Evolutionary conservation across 345 rosid species (phyloP).

Genomic region (Brassica cretica): DNA sequence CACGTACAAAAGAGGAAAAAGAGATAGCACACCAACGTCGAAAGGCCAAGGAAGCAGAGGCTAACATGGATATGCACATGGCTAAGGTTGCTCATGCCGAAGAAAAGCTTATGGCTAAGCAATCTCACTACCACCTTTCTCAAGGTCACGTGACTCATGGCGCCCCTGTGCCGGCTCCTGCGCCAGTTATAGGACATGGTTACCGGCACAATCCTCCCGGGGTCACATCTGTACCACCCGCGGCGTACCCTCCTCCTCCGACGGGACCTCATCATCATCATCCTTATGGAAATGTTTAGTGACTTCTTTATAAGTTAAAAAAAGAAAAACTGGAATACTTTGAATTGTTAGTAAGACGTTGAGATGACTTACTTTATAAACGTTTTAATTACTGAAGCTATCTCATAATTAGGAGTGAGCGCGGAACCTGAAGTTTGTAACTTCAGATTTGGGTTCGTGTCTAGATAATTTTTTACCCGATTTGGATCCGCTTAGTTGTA

Average conservation of each 20-base stretch:
- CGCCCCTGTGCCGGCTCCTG: background rate
- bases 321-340: background rate
- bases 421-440: background rate
- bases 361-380: background rate
- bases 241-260: background rate
- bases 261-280: constrained; percentile 20
- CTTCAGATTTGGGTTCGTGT: background rate
- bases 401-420: background rate
- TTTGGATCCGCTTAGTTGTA: background rate
- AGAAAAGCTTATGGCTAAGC: constrained; percentile 38
- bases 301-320: background rate
- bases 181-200: constrained; percentile 32
- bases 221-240: background rate
- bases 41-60: constrained; percentile 63
- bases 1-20: constrained; percentile 55
- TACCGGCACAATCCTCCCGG: background rate
- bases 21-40: constrained; percentile 53
- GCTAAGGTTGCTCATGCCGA: constrained; percentile 59
- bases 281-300: background rate
- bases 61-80: constrained; percentile 69
- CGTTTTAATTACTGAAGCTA: background rate
- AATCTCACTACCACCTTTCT: constrained; percentile 27
- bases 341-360: background rate
- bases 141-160: constrained; percentile 22
- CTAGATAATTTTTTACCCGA: background rate